phyloP scores from a whole-genome alignment of 2,329 filamentous ascomycete species.

The Ophiostoma sp. region DNA sequence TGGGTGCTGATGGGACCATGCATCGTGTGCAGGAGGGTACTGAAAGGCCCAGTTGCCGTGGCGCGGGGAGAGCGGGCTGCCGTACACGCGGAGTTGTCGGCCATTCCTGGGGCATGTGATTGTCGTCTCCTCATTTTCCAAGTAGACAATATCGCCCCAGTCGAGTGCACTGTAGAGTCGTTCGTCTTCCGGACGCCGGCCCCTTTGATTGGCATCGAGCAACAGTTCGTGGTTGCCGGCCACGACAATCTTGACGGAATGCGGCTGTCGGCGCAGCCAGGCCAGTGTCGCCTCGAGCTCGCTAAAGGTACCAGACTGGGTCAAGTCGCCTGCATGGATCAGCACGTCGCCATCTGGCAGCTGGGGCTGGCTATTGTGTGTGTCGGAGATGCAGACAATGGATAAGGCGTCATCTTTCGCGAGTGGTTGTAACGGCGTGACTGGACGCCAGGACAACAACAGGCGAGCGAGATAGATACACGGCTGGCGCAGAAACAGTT shows the following conservation, averaged over 20 bases:
- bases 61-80: constrained; percentile 39
- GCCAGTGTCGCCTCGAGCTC: no score
- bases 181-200: neutral
- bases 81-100: constrained; percentile 38
- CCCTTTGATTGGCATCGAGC: constrained; percentile 16
- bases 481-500: constrained; percentile 21
- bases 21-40: constrained; percentile 37
- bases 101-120: constrained; percentile 36
- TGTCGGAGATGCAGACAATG: constrained; percentile 25
- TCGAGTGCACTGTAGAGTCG: constrained; percentile 27
- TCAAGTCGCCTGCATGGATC: constrained; percentile 52
- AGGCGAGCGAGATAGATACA: constrained; percentile 32
- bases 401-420: constrained; percentile 2
- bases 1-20: constrained; percentile 32
- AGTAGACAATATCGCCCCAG: constrained; percentile 40
- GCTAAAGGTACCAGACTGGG: constrained; percentile 25
- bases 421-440: neutral
- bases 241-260: no score
- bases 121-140: constrained; percentile 35
- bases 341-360: constrained; percentile 48
- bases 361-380: constrained; percentile 19
- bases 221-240: constrained; percentile 20
- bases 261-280: no score
- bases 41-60: constrained; percentile 47
- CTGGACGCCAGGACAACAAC: constrained; percentile 26